Evolutionary conservation across 441 rosid species (phyloP), one percentile per base, ranked within the genome.

Genomic region (Erodium chrysanthum): DNA sequence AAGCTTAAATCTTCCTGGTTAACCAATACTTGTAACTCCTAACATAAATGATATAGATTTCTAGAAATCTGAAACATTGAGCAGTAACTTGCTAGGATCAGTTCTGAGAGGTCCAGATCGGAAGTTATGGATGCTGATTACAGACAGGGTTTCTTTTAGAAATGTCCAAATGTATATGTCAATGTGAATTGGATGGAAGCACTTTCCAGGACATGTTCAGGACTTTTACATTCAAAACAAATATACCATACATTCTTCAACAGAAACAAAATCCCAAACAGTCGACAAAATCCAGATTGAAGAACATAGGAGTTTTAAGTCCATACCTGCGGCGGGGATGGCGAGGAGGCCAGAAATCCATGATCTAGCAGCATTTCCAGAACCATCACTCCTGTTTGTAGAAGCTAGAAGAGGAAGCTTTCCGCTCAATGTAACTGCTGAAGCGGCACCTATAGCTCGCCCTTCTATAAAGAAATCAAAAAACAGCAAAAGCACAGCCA

Each of bases 271-370:
- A 50, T 21, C n/a, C 6, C 7, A 50, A 50, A 5, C 1, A 50
- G 21, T 17, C 58, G 5, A 15, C 21, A 17, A 50, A 50, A 17
- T 9, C 22, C 59, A 59, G 4, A 37, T 71, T 56, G 12, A 18
- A 18, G 14, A 56, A 21, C 37, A 17, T 12, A 58, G 22, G 9
- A 44, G 59, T 27, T 3, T 15, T 11, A 37, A 25, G 48, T 5
- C 56, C 63, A 63, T 73, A 90, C 97, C 97, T 92, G 92, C 98
- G 1, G 85, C 88, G 31, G 98, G 93, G 23, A 18, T n/a, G 11
- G 60, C 23, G 23, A 18, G 3, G 3, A 12, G 15, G 11, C 60
- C 60, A 9, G 23, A 18, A 52, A 52, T 18, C 60, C 60, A 52
- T 52, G 60, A 52, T 18, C 60, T 52, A 52, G 60, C 18, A 52